Percentiles rank a stretch among this genome's conserved stretches.
phyloP scores from a whole-genome alignment of 2,329 filamentous ascomycete species.

The Trichoderma endophyticum region DNA sequence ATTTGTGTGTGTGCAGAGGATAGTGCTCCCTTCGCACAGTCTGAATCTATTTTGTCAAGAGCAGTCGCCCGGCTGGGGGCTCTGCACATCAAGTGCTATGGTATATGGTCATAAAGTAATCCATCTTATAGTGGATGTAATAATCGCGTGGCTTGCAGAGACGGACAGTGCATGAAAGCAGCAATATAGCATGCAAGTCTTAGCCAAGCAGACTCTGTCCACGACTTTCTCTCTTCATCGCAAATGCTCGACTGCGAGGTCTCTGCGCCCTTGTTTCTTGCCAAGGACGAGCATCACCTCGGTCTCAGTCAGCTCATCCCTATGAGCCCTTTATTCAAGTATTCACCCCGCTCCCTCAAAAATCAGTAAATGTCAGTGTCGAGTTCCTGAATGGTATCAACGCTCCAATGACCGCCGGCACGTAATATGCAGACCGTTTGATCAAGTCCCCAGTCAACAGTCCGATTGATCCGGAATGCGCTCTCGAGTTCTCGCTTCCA shows the following conservation, averaged over 20 bases:
- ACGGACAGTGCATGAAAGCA: neutral
- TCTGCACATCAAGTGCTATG: neutral
- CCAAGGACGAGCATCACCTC: neutral
- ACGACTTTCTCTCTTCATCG: neutral
- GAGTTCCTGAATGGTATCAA: constrained; percentile 41
- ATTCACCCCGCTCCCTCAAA: neutral
- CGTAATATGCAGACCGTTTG: constrained; percentile 36
- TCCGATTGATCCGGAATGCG: constrained; percentile 39
- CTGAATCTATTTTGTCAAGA: neutral
- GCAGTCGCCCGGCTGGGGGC: neutral
- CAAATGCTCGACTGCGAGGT: neutral
- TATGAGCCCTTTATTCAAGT: neutral
- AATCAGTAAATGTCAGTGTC: constrained; percentile 30
- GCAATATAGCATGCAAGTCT: neutral
- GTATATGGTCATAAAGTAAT: neutral
- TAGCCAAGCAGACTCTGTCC: neutral
- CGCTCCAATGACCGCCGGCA: constrained; percentile 39
- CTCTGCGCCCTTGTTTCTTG: neutral
- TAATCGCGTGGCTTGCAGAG: neutral
- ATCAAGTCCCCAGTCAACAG: constrained; percentile 39
- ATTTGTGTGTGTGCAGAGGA: neutral
- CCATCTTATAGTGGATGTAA: neutral
- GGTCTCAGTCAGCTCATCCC: neutral
- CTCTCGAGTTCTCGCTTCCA: constrained; percentile 37
- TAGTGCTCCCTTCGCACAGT: neutral